These are phyloP conservation scores for Yamadazyma mexicana DNA, from an alignment of 1,139 yeast species.

Conservation along the genomic window DNA sequence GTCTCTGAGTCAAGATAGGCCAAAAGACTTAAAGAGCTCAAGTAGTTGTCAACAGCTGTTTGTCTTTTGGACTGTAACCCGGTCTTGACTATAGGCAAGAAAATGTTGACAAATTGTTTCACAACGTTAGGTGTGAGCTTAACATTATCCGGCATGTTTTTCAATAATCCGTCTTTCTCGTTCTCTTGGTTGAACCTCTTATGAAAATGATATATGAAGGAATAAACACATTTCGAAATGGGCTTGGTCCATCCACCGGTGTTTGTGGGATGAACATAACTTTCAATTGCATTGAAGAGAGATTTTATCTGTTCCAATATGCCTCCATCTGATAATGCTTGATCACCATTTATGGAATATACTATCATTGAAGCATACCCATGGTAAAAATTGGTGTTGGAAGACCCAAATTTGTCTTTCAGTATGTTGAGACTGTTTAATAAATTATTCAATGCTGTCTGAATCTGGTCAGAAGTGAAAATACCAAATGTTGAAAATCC, in stretches of 20 bases:
- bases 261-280: constrained; percentile 91
- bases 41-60: constrained; percentile 57
- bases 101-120: constrained; percentile 51
- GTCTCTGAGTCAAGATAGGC: constrained; percentile 62
- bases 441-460: constrained; percentile 56
- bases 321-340: constrained; percentile 39
- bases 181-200: constrained; percentile 54
- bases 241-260: constrained; percentile 80
- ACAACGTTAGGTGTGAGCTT: constrained; percentile 48
- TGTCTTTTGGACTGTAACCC: constrained; percentile 81
- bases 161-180: constrained; percentile 37
- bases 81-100: constrained; percentile 59
- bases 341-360: constrained; percentile 60
- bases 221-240: constrained; percentile 62
- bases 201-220: constrained; percentile 58
- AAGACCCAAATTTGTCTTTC: constrained; percentile 38
- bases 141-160: constrained; percentile 45
- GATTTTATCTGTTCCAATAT: constrained; percentile 55
- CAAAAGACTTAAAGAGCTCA: constrained; percentile 60
- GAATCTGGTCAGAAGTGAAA: constrained; percentile 60
- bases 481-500: constrained; percentile 51
- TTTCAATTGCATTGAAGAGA: constrained; percentile 68
- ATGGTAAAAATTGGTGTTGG: constrained; percentile 47
- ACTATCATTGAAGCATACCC: constrained; percentile 66
- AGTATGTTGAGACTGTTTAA: constrained; percentile 53